phyloP scores from a whole-genome alignment of 176 grass and related monocot genomes.

The Miscanthus lutarioriparius region DNA sequence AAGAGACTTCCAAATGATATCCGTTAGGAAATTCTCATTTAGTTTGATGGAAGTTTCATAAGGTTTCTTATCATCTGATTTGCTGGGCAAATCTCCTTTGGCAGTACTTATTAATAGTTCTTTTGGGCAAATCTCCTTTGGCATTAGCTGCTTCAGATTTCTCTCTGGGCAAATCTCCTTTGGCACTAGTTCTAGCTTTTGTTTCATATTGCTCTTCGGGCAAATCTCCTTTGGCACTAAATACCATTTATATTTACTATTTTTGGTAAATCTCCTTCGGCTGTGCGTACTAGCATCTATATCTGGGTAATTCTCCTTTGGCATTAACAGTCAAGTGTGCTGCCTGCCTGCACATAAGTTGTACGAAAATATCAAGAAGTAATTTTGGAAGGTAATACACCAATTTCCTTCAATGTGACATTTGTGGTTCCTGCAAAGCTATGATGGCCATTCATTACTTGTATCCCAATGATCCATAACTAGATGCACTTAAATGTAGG shows the following conservation, averaged over 20 bases:
- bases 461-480: not conserved
- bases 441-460: not conserved
- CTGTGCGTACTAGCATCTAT: slow-evolving; percentile 29
- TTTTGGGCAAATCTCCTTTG: slow-evolving; percentile 75
- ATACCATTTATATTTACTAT: slow-evolving; percentile 15
- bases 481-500: not conserved
- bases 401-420: not conserved
- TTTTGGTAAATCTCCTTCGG: slow-evolving; percentile 57
- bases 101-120: slow-evolving; percentile 52
- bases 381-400: slow-evolving; percentile 32
- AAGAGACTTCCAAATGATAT: not conserved
- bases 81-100: slow-evolving; percentile 88
- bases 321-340: slow-evolving; percentile 33
- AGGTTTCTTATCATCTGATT: slow-evolving; percentile 30
- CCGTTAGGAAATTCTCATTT: slow-evolving; percentile 22
- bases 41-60: slow-evolving; percentile 23
- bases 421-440: not conserved
- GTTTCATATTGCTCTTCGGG: slow-evolving; percentile 32
- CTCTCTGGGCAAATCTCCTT: slow-evolving; percentile 61
- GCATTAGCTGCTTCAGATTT: slow-evolving; percentile 30
- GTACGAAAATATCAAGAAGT: slow-evolving; percentile 34
- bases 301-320: slow-evolving; percentile 47
- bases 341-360: slow-evolving; percentile 15
- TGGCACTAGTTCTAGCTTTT: slow-evolving; percentile 61
- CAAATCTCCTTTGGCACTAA: slow-evolving; percentile 78